A percentile compares a stretch with the other conserved stretches of the same genome.
These are phyloP conservation scores for Tephrocybe sp. DNA, from an alignment of 768 basidiomycete genomes.

Conservation along the genomic window DNA sequence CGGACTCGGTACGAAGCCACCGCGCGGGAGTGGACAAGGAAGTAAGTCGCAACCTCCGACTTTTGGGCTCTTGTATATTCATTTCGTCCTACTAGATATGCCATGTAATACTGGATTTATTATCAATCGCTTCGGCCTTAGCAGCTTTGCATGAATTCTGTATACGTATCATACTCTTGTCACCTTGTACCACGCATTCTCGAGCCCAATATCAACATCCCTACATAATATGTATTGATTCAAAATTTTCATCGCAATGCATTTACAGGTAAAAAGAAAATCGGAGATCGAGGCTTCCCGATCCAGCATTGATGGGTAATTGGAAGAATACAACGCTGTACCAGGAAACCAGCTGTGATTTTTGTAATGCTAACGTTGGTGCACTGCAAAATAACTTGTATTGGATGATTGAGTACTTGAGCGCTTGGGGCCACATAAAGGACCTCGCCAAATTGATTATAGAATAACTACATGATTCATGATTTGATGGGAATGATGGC, in stretches of 20 bases:
- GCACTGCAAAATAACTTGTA: too few species aligned
- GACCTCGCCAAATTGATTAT: neutral
- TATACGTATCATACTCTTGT: conserved; percentile 23
- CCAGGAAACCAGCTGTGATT: too few species aligned
- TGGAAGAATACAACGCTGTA: too few species aligned
- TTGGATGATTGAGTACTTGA: too few species aligned
- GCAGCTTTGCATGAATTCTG: conserved; percentile 18
- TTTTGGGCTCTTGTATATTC: conserved; percentile 11
- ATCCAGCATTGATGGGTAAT: too few species aligned
- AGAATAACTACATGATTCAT: neutral
- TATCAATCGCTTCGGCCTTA: conserved; percentile 7
- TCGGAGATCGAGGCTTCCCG: too few species aligned
- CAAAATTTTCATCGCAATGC: neutral
- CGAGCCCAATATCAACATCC: conserved; percentile 19
- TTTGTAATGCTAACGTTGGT: too few species aligned
- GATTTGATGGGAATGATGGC: neutral
- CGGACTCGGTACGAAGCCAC: conserved; percentile 96
- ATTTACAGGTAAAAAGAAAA: too few species aligned
- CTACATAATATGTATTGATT: neutral
- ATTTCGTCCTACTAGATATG: conserved; percentile 33
- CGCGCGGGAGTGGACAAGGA: conserved; percentile 99
- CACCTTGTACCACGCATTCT: conserved; percentile 20
- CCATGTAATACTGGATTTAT: conserved; percentile 46
- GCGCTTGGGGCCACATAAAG: neutral
- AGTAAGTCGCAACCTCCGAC: conserved; percentile 54